Base-by-base conservation (phyloP, 176 grass and related monocot genomes). In the Cenchrus americanus region DNA sequence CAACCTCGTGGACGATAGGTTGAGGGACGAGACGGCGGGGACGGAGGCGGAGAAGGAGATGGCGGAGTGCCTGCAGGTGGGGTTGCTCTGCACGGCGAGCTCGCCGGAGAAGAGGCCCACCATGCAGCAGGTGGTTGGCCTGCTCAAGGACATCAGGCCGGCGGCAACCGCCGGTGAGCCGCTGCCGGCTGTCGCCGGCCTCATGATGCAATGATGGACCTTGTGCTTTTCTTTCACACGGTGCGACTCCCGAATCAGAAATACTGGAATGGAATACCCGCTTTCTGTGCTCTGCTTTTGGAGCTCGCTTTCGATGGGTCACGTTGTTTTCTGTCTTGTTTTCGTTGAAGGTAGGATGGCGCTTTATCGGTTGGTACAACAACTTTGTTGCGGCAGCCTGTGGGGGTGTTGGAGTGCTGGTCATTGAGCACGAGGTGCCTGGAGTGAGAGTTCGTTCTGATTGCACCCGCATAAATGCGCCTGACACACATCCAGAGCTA, bases 101-200 rank as follows among this genome's bases (percentile, higher is more conserved):
- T 22, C 80, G 22, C 88, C 83, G 2, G 90, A 97, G 76, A 97
- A 92, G 88, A 77, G 94, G 15, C 94, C 94, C 14, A 78, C 88
- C 24, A 97, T 97, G 90, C 92, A 97, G 80, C 94, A 97, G 80
- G 94, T 92, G 12, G 90, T 97, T 2, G 94, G 92, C 3, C 85
- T 94, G 46, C 89, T 97, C 60, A 97, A 97, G 83, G 94, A 97
- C 69, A 50, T 97, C 81, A 83, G 80, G 54, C 73, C 86, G 5
- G 17, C 59, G 50, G 14, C 24, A 14, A 1, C 40, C 8, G 55
- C 41, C 6, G 62, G 12, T 0, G 12, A 10, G 34, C 23, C 67
- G 42, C 66, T 41, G 66, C 27, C 27, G 27, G 27, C 27, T 1
- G 18, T 57, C 14, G 10, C 8, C 34, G 34, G 64, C 1, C 10